These are phyloP conservation scores for Blastobotrys chiropterorum DNA, from an alignment of 805 yeast species.

Conservation along the genomic window DNA sequence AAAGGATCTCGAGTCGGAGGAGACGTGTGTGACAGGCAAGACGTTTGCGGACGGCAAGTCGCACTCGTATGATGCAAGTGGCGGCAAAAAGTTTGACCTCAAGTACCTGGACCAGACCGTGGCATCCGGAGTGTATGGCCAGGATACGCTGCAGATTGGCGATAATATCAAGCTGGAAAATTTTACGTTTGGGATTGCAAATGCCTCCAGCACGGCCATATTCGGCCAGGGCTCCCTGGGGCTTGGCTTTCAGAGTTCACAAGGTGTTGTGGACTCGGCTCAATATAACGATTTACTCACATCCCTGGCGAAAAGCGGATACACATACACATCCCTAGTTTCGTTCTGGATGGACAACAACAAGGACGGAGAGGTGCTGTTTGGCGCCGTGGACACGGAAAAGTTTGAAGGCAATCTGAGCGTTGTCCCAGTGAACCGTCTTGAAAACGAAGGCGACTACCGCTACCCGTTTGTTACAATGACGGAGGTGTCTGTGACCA, in stretches of 20 bases:
- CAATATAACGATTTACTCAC: conserved; percentile 3
- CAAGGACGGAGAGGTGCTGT: conserved; percentile 11
- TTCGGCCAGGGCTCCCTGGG: conserved; percentile 16
- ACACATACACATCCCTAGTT: not conserved
- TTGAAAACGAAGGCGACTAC: conserved; percentile 1
- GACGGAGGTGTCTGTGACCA: conserved; percentile 4
- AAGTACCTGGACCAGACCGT: conserved; percentile 6
- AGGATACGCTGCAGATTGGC: conserved; percentile 10
- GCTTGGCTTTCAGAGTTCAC: conserved; percentile 9
- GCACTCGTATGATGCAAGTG: not conserved
- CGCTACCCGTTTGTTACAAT: conserved; percentile 14
- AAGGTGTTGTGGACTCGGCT: conserved; percentile 6
- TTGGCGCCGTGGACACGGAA: conserved; percentile 22
- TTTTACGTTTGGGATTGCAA: conserved; percentile 10
- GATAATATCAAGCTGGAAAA: not conserved
- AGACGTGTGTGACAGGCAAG: conserved; percentile 3
- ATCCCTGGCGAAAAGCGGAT: conserved; percentile 2
- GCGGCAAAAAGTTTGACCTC: conserved; percentile 6
- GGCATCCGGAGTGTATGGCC: conserved; percentile 11
- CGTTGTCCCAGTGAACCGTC: conserved; percentile 13
- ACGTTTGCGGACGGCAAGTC: conserved; percentile 5
- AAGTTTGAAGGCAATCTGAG: conserved; percentile 15
- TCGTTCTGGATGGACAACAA: conserved; percentile 1
- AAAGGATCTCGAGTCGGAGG: not conserved
- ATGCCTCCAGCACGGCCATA: conserved; percentile 7